Percentiles rank a stretch among this genome's conserved stretches.
These are phyloP conservation scores for Lasiodiplodia sp. DNA, from an alignment of 2,329 filamentous ascomycete genomes.

Conservation along the genomic window DNA sequence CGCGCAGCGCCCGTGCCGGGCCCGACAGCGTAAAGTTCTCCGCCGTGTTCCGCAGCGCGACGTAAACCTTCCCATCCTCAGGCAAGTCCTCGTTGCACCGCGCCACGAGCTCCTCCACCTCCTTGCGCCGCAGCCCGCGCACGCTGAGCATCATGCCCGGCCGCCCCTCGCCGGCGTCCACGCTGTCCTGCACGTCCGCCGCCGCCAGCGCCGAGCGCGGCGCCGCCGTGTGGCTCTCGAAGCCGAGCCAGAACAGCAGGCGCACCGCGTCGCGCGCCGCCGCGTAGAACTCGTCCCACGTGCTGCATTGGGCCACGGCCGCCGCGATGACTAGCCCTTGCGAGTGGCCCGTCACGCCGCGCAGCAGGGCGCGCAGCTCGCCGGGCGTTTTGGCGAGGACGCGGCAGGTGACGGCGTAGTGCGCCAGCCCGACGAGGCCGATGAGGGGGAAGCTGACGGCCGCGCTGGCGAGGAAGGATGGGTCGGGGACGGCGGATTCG, in stretches of 20 bases:
- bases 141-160: constrained; percentile 43
- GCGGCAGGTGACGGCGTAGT: constrained; percentile 36
- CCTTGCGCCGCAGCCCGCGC: constrained; percentile 34
- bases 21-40: constrained; percentile 43
- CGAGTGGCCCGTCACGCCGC: constrained; percentile 46
- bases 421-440: constrained; percentile 44
- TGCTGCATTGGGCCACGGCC: constrained; percentile 41
- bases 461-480: neutral
- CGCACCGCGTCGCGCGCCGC: constrained; percentile 39
- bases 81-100: constrained; percentile 38
- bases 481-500: neutral
- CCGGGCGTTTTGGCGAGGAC: constrained; percentile 41
- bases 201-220: constrained; percentile 29
- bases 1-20: constrained; percentile 39
- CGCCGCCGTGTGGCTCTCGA: constrained; percentile 37
- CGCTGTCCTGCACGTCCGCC: constrained; percentile 27
- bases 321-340: constrained; percentile 50
- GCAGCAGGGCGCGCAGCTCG: constrained; percentile 37
- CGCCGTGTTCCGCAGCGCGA: constrained; percentile 41
- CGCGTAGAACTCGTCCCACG: constrained; percentile 45
- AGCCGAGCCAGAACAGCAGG: constrained; percentile 47
- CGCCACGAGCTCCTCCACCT: constrained; percentile 35
- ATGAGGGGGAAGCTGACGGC: constrained; percentile 51
- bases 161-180: constrained; percentile 33
- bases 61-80: constrained; percentile 33